Conservation (phyloP, 805 yeast genomes). For the Brettanomyces sp. region DNA sequence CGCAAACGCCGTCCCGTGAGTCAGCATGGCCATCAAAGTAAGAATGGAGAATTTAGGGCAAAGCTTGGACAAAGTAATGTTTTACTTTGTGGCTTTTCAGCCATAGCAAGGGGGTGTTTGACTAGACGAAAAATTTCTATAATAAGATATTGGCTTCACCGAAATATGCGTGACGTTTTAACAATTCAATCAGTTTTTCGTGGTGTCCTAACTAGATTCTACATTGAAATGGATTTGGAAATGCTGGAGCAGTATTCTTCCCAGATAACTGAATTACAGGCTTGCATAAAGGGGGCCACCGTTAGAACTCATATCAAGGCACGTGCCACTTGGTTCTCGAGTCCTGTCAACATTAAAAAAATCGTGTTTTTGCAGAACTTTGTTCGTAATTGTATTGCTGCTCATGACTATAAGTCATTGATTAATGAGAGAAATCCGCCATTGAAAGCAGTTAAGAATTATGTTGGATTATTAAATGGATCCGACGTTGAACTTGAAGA, state of each 20-base stretch:
- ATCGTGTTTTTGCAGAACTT: slow-evolving; percentile 68
- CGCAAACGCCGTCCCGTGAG: neutral
- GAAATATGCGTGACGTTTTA: slow-evolving; percentile 23
- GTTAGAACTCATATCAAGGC: slow-evolving; percentile 29
- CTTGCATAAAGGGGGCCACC: slow-evolving; percentile 39
- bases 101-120: slow-evolving; percentile 34
- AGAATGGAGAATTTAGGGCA: neutral
- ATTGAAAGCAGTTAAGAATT: slow-evolving; percentile 62
- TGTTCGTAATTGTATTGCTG: slow-evolving; percentile 58
- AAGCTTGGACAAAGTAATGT: slow-evolving; percentile 24
- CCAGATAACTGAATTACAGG: slow-evolving; percentile 40
- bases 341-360: slow-evolving; percentile 38
- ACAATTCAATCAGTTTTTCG: slow-evolving; percentile 50
- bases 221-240: slow-evolving; percentile 43
- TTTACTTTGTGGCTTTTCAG: slow-evolving; percentile 29
- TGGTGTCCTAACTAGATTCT: slow-evolving; percentile 54
- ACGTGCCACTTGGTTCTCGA: slow-evolving; percentile 38
- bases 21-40: neutral
- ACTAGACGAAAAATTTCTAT: slow-evolving; percentile 23
- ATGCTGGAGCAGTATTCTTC: slow-evolving; percentile 38
- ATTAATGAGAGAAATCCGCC: slow-evolving; percentile 70
- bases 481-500: slow-evolving; percentile 61
- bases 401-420: slow-evolving; percentile 64
- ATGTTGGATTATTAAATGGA: slow-evolving; percentile 61
- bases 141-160: slow-evolving; percentile 11